phyloP scores from a whole-genome alignment of 2,329 filamentous ascomycete genomes.

The Stachybotrys echinatus region DNA sequence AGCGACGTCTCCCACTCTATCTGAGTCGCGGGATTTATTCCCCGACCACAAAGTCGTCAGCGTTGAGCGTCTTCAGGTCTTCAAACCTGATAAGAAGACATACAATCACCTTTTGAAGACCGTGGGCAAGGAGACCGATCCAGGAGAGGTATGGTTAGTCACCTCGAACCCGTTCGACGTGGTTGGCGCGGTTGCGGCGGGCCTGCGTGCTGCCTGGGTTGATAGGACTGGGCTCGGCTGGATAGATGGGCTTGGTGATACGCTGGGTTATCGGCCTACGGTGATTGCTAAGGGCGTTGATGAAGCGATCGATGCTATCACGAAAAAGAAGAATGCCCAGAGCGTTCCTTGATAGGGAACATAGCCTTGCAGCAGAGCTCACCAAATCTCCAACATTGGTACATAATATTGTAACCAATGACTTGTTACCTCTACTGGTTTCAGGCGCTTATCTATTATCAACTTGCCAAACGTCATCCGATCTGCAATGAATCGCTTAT shows the following conservation, averaged over 20 bases:
- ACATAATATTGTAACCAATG: too few species aligned
- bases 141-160: conserved; percentile 59
- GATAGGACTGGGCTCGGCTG: conserved; percentile 59
- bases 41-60: conserved; percentile 42
- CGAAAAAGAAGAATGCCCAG: background rate
- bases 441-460: too few species aligned
- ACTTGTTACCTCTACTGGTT: too few species aligned
- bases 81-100: conserved; percentile 59
- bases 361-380: too few species aligned
- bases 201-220: conserved; percentile 62
- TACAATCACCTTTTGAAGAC: conserved; percentile 55
- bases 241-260: conserved; percentile 55
- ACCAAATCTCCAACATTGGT: too few species aligned
- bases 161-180: conserved; percentile 71
- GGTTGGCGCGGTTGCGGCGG: conserved; percentile 55
- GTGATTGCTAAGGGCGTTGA: conserved; percentile 50
- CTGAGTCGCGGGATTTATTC: conserved; percentile 40
- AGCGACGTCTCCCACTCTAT: conserved; percentile 48
- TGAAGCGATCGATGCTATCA: conserved; percentile 33
- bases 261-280: conserved; percentile 40
- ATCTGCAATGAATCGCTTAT: too few species aligned
- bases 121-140: conserved; percentile 38
- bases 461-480: too few species aligned
- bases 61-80: conserved; percentile 54
- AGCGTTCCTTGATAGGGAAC: too few species aligned